Base-by-base conservation (phyloP, 495 filamentous ascomycete species). In the Penicillium bialowiezense region DNA sequence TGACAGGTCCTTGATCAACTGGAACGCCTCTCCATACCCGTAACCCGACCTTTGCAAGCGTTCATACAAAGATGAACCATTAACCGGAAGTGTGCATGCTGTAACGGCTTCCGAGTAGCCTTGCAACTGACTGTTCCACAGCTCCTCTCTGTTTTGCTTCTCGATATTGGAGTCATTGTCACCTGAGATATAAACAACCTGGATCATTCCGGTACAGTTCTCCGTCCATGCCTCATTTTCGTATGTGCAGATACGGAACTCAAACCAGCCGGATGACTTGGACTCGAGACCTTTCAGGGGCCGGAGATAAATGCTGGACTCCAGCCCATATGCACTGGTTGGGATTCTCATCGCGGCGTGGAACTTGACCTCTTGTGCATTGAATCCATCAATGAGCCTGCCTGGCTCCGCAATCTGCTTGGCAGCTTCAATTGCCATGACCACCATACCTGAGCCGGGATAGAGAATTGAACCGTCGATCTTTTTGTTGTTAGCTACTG, bases 341-440 rank as follows among this genome's bases (percentile, higher is more conserved):
- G 69, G 55, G 20, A 72, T 62, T n/a, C 67, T 50, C 13, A 73
- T 52, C 0, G 69, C 60, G 12, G 50, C 54, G 12, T 59, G 49
- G 24, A 74, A 52, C 6, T 20, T 39, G 5, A 63, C 51, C 21
- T 76, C 63, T 10, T 56, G 56, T 5, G 74, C 28, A 5, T 50
- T 50, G 49, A 61, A 71, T 14, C 48, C 44, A 18, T 20, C 8
- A 17, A 67, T 48, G 8, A 7, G 14, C 28, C 48, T 41, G 1
- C 31, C 52, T 41, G n/a, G 15, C 15, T 38, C 35, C 2, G 29
- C 31, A 14, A 44, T 18, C 14, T 50, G 48, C 19, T 52, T 54
- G 9, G 58, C 41, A 7, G 66, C 74, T 33, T 77, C 72, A 3
- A 75, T 44, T 0, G 60, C 74, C 65, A 73, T 71, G 7, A 58